Evolutionary conservation across 73 alveolate species (phyloP).

Genomic region (Paraurostyla sp.): DNA sequence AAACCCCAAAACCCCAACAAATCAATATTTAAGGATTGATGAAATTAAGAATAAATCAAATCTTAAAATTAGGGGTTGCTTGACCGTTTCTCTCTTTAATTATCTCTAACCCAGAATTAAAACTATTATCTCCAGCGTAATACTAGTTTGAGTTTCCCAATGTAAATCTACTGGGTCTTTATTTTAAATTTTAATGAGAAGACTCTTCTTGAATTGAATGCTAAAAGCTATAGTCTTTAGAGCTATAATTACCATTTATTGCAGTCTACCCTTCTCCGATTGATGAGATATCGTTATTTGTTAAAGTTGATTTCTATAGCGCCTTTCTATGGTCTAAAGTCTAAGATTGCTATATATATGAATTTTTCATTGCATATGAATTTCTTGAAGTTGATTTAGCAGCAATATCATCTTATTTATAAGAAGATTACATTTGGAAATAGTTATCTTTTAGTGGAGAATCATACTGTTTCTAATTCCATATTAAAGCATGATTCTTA

Average conservation of each 20-base stretch:
- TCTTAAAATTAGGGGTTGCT: too few relatives aligned
- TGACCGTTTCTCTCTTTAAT: too few relatives aligned
- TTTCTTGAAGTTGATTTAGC: background rate
- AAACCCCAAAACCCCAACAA: too few relatives aligned
- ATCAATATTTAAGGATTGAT: too few relatives aligned
- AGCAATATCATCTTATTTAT: background rate
- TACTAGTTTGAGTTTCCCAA: background rate
- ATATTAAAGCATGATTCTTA: background rate
- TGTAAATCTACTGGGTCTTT: conserved; percentile 11
- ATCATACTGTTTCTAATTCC: background rate
- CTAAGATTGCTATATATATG: too few relatives aligned
- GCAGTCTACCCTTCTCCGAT: too few relatives aligned
- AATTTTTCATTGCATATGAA: background rate
- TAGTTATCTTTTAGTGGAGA: background rate
- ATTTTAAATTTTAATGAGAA: background rate
- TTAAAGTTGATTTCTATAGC: too few relatives aligned
- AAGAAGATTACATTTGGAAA: background rate
- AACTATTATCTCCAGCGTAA: too few relatives aligned
- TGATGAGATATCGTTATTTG: too few relatives aligned
- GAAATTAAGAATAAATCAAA: too few relatives aligned
- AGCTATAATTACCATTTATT: background rate
- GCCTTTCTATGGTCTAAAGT: too few relatives aligned
- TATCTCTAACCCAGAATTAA: too few relatives aligned
- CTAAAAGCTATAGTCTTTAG: background rate
- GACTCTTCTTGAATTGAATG: background rate